phyloP scores from a whole-genome alignment of 2,329 filamentous ascomycete species.

The Raffaelea arxii region DNA sequence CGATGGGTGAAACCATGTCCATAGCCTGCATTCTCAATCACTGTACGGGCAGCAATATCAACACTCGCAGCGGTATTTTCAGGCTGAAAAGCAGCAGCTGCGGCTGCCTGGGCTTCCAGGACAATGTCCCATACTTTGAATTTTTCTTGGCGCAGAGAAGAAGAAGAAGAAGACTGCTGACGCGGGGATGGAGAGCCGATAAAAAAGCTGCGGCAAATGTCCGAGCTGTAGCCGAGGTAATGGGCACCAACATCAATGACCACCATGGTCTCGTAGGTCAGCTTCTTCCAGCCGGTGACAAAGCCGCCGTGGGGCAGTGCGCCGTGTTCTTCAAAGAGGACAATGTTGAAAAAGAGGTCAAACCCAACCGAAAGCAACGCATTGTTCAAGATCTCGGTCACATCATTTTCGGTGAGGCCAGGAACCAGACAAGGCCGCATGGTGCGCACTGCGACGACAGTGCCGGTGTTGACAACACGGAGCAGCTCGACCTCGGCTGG shows the following conservation, averaged over 20 bases:
- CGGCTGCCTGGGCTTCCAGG: conserved; percentile 50
- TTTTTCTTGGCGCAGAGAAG: conserved; percentile 36
- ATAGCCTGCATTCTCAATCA: conserved; percentile 50
- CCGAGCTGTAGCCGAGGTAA: conserved; percentile 52
- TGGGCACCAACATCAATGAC: conserved; percentile 55
- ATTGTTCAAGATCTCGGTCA: conserved; percentile 44
- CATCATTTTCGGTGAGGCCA: conserved; percentile 48
- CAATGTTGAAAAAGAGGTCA: conserved; percentile 52
- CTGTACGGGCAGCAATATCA: conserved; percentile 47
- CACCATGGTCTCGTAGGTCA: conserved; percentile 45
- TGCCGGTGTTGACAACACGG: conserved; percentile 49
- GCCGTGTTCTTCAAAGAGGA: conserved; percentile 49
- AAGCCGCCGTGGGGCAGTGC: conserved; percentile 45
- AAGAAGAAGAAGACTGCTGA: no score
- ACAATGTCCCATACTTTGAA: conserved; percentile 50
- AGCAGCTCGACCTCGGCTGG: conserved; percentile 38
- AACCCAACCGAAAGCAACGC: conserved; percentile 44
- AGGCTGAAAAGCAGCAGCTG: conserved; percentile 37
- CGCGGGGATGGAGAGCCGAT: conserved; percentile 23
- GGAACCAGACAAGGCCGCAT: conserved; percentile 46
- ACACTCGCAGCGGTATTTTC: conserved; percentile 48
- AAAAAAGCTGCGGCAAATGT: conserved; percentile 55
- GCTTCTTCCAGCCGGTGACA: conserved; percentile 37
- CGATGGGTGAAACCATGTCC: conserved; percentile 51
- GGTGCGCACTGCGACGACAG: conserved; percentile 34